Base-by-base conservation (phyloP, 257 asterid species). In the Pogostemon cablin region DNA sequence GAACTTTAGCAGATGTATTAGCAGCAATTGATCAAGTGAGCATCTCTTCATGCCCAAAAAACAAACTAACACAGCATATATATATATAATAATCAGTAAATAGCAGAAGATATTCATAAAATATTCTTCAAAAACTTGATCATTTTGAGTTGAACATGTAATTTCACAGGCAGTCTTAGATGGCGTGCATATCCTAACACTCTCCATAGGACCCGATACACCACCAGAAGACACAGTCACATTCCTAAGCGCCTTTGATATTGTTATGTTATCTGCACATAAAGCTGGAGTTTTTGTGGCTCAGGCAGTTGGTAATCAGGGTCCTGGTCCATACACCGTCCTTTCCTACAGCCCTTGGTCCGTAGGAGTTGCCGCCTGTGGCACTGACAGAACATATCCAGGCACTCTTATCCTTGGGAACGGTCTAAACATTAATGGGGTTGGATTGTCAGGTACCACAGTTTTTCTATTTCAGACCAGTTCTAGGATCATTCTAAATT, bases 11-110 rank as follows among this genome's bases (percentile, higher is more conserved):
- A 53, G 97, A 93, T 81, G 97, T 93, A 47, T 68, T 93, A 56
- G 99, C 99, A 46, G 97, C 97, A 60, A 85, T 88, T 76, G 99
- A 93, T 69, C 99, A 90, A 74, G 98, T 93, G 65, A 84, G 82
- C 41, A 9, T 44, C 47, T 80, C 38, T 17, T 53, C 32, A 25
- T 25, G 32, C 32, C 32, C 32, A 25, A 25, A 25, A 25, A 25
- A 25, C 32, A 25, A 25, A 25, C 32, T 25, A 25, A 1, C 32
- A 25, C 32, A 25, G 32, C 32, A 25, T 25, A 25, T 25, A 25
- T 25, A 25, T 20, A 20, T 20, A 20, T 20, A 20, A 25, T 25
- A 25, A 25, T 25, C 32, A 25, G 32, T 25, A 25, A 25, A 25
- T 25, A 25, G 32, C 32, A 25, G 32, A 25, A 25, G 32, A 25